Conservation (phyloP, 257 asterid species). For the Leptodermis oblonga region DNA sequence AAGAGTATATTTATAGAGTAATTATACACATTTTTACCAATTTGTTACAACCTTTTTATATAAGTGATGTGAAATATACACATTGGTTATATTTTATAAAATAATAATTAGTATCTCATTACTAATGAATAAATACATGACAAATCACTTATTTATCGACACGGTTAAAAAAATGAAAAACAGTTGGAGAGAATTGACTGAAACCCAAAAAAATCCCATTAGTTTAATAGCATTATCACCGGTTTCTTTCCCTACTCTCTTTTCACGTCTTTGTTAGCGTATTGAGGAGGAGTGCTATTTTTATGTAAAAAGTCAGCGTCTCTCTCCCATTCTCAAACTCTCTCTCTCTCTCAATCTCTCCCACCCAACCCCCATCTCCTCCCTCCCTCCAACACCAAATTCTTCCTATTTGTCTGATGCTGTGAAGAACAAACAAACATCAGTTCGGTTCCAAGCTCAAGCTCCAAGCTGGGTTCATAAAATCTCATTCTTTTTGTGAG, state of each 20-base stretch:
- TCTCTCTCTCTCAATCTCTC: constrained; percentile 18
- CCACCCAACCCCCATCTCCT: constrained; percentile 5
- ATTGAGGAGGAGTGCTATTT: constrained; percentile 34
- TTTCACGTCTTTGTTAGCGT: constrained; percentile 34
- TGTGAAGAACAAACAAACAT: constrained; percentile 4
- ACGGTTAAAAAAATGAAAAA: constrained; percentile 28
- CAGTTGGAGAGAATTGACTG: constrained; percentile 31
- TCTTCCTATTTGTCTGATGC: constrained; percentile 9
- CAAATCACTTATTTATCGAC: constrained; percentile 20
- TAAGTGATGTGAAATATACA: no score
- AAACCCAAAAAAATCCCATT: constrained; percentile 25
- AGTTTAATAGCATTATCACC: constrained; percentile 25
- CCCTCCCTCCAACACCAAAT: constrained; percentile 19
- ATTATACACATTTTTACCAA: no score
- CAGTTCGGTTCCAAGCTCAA: no score
- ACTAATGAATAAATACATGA: no score
- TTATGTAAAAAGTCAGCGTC: constrained; percentile 64
- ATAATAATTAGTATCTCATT: no score
- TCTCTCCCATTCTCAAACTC: constrained; percentile 28
- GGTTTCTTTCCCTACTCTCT: neutral
- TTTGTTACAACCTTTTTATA: no score
- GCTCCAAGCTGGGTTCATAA: neutral
- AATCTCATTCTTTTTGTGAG: constrained; percentile 29
- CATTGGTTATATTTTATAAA: no score
- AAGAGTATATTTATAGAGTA: no score